These are phyloP conservation scores for Rhypophila decipiens DNA, from an alignment of 495 filamentous ascomycete genomes.

Conservation along the genomic window DNA sequence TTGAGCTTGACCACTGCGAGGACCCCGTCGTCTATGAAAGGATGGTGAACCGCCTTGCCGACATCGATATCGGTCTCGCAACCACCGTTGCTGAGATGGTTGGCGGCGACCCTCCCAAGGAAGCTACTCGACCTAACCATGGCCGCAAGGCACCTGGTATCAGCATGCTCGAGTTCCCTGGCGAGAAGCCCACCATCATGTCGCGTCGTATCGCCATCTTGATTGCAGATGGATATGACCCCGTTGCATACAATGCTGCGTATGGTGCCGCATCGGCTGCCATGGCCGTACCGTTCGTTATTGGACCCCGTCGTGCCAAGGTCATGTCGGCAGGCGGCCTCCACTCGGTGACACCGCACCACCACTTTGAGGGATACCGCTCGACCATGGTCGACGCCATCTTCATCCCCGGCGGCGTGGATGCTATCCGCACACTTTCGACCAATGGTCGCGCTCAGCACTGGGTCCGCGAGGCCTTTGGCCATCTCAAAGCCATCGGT, in stretches of 20 bases:
- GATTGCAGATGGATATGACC: constrained; percentile 76
- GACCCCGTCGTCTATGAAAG: constrained; percentile 74
- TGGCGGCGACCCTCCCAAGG: constrained; percentile 54
- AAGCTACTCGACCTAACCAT: constrained; percentile 52
- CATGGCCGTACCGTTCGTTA: constrained; percentile 63
- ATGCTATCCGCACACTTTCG: constrained; percentile 51
- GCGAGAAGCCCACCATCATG: constrained; percentile 57
- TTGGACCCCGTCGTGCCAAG: constrained; percentile 55
- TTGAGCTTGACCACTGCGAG: constrained; percentile 88
- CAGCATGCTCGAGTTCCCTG: constrained; percentile 62
- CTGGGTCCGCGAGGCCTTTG: constrained; percentile 80
- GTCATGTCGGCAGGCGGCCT: constrained; percentile 53
- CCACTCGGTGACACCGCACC: constrained; percentile 61
- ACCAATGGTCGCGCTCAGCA: constrained; percentile 73
- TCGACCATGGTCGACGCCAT: constrained; percentile 82
- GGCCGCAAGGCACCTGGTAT: constrained; percentile 59
- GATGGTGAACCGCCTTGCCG: constrained; percentile 61
- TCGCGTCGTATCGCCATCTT: constrained; percentile 72
- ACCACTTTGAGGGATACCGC: constrained; percentile 76
- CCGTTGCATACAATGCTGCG: constrained; percentile 55
- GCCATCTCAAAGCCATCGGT: constrained; percentile 72
- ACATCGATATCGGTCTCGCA: constrained; percentile 69
- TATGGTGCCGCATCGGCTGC: constrained; percentile 55
- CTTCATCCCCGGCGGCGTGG: constrained; percentile 69
- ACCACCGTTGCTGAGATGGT: constrained; percentile 62